Conservation (phyloP, 106 monocot species). For the Acorus gramineus region DNA sequence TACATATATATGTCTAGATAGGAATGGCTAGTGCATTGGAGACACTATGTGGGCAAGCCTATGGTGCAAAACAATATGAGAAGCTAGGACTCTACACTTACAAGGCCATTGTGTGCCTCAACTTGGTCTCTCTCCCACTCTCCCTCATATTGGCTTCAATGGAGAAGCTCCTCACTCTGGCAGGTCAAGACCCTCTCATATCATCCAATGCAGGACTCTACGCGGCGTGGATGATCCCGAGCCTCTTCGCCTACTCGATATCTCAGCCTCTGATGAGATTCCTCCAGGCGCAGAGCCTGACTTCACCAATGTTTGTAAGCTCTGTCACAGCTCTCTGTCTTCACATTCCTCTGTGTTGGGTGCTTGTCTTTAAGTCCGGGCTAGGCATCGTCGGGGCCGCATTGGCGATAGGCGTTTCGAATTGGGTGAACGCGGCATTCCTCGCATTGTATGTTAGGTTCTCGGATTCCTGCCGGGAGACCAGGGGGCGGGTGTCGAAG, state of each 20-base stretch:
- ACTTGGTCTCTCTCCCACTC: constrained; percentile 40
- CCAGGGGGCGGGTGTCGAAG: constrained; percentile 36
- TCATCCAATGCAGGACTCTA: constrained; percentile 22
- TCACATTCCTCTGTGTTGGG: constrained; percentile 61
- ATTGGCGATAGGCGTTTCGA: constrained; percentile 55
- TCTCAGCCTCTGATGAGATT: constrained; percentile 30
- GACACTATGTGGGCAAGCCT: constrained; percentile 53
- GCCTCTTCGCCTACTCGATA: constrained; percentile 14
- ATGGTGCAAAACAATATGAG: constrained; percentile 45
- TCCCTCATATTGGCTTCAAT: constrained; percentile 24
- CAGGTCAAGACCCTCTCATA: constrained; percentile 26
- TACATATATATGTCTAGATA: constrained; percentile 18
- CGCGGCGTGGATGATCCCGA: constrained; percentile 23
- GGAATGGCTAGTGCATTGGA: constrained; percentile 49
- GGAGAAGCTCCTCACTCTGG: constrained; percentile 15
- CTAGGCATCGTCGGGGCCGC: constrained; percentile 62
- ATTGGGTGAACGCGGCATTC: constrained; percentile 53
- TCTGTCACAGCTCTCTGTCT: constrained; percentile 12
- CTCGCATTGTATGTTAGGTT: constrained; percentile 54
- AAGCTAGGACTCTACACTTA: constrained; percentile 33
- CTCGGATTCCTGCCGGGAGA: constrained; percentile 43
- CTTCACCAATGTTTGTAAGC: constrained; percentile 21
- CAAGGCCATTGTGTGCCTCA: constrained; percentile 32
- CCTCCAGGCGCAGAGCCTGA: constrained; percentile 31
- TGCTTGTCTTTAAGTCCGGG: constrained; percentile 49